Base-by-base conservation (phyloP, 305 asterid species). In the Fraxinus baroniana region DNA sequence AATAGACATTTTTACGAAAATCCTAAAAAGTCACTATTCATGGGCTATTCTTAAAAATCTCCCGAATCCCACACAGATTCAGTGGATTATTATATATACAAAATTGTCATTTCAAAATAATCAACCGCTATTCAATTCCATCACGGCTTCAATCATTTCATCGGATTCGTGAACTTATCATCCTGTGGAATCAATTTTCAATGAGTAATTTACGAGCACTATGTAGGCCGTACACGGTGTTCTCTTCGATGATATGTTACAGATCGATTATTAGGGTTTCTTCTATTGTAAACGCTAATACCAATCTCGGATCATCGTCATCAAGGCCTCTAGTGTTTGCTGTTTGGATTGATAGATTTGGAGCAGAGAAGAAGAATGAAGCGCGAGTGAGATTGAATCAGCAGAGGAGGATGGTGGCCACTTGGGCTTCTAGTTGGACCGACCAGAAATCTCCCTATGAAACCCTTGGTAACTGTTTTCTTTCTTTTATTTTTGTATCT, bases 401-500 rank as follows among this genome's bases (percentile, higher is more conserved):
- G 80, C 97, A 92, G 86, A 83, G 97, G 87, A 86, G 92, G 86
- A 92, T 89, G 90, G 95, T 88, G 72, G 89, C 93, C 28, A 92
- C 92, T 26, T 89, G 86, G 88, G 93, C 97, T 83, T 89, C 94
- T 36, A 91, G 92, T 85, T 95, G 99, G 99, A 87, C 93, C 0
- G 92, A 88, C 71, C 82, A 93, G 74, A 95, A 90, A 82, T 94
- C 99, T 77, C 99, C 99, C 0, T 95, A 95, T 66, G 94, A 95
- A 89, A 92, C 97, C 74, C 94, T 95, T 0, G 97, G 99, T 95
- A 87, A 62, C 15, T 46, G 7, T 46, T 15, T 32, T 60, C 46
- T 9, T 3, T 68, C 9, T 68, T 68, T 7, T 4, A 44, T 44
- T 44, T 12, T 10, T 4, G 5, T 26, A 0, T 20, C 12, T 22